Base-by-base conservation (phyloP, 2,329 filamentous ascomycete genomes). In the Neopestalotiopsis sp. region DNA sequence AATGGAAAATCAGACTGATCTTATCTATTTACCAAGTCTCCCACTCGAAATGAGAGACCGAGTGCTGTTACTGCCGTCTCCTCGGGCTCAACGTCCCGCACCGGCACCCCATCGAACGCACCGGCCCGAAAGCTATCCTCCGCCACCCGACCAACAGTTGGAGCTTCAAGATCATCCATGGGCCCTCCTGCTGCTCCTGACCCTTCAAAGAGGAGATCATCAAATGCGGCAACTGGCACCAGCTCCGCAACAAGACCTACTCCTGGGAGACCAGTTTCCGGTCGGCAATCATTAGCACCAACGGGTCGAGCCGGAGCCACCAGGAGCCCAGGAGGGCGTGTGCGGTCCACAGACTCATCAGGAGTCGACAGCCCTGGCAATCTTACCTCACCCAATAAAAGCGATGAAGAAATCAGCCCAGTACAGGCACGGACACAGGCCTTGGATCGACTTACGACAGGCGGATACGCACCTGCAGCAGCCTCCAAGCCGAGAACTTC, bases 21-120 rank as follows among this genome's bases (percentile, higher is more conserved):
- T 65, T 28, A 1, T 6, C 1, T 34, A 5, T 9, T 42, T 45
- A 13, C 45, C 68, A 76, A 94, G 90, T 94, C 91, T 69, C 92
- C 93, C 2, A 91, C 89, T 0, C 95, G 93, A 34, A n/a, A 45
- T 1, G 93, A 91, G 3, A 96, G 96, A 77, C 91, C 93, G 74
- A 79, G 92, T 60, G 84, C 80, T 49, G 81, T 81, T 20, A 84
- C 89, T 1, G 81, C 82, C 3, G 77, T 82, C 6, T 88, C 90
- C 1, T 90, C 87, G 73, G 79, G 85, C 4, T 82, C 85, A 1
- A 88, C 85, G 1, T 91, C 91, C 56, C 84, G 91, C 74, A 93
- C 90, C 13, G 87, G 82, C 52, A 93, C 90, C 2, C 90, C 92
- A 1, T 87, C 90, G 56, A 89, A 87, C 73, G 79, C 79, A 63